These are phyloP conservation scores for Talaromyces sp. DNA, from an alignment of 2,329 filamentous ascomycete genomes.

Conservation along the genomic window DNA sequence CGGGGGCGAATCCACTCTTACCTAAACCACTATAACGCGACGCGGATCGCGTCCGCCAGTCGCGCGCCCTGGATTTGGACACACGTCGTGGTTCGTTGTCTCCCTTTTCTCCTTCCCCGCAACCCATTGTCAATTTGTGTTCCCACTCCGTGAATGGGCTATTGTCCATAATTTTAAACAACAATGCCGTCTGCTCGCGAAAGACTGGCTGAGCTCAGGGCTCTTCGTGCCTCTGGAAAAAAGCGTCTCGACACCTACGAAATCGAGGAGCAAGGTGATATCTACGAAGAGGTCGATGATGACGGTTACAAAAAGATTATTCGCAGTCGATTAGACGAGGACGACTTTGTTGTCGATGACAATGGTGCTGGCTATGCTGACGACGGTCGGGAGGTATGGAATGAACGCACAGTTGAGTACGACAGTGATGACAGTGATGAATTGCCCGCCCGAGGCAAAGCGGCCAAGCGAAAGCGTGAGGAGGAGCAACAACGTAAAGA, in stretches of 20 bases:
- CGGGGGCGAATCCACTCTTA: background rate
- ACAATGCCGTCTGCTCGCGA: conserved; percentile 39
- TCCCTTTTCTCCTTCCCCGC: conserved; percentile 19
- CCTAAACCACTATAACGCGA: conserved; percentile 23
- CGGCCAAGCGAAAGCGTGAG: conserved; percentile 80
- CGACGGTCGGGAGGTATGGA: conserved; percentile 92
- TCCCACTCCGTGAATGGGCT: conserved; percentile 16
- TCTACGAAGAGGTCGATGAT: conserved; percentile 97
- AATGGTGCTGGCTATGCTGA: conserved; percentile 97
- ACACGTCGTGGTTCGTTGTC: conserved; percentile 1
- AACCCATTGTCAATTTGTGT: conserved; percentile 16
- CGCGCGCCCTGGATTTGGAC: conserved; percentile 13
- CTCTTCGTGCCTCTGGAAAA: conserved; percentile 84
- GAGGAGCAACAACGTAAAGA: conserved; percentile 84
- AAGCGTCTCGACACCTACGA: conserved; percentile 87
- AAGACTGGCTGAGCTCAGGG: conserved; percentile 71
- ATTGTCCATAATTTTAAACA: conserved; percentile 11
- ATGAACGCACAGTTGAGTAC: conserved; percentile 62
- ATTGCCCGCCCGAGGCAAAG: conserved; percentile 63
- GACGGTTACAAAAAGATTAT: conserved; percentile 97
- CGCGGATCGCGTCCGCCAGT: conserved; percentile 13
- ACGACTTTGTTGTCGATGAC: conserved; percentile 98
- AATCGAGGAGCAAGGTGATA: conserved; percentile 76
- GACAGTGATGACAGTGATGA: conserved; percentile 72
- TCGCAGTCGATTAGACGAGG: conserved; percentile 81